Evolutionary conservation across 148 eudicot genomes (phyloP).

Genomic region (Persicaria maculosa): DNA sequence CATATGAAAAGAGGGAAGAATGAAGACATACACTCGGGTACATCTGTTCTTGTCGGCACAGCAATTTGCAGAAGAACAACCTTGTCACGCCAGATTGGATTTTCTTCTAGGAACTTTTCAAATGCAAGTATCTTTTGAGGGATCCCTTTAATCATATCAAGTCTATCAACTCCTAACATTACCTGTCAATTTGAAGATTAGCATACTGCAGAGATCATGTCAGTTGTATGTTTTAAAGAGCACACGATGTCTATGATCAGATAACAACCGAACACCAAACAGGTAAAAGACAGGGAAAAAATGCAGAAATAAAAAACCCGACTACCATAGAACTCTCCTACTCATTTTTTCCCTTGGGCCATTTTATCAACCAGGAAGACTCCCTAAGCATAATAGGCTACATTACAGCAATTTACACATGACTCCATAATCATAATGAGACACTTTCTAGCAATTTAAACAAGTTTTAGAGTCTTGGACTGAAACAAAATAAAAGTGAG

Average conservation of each 20-base stretch:
- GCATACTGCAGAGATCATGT: neutral
- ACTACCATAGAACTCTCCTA: neutral
- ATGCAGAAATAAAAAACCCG: neutral
- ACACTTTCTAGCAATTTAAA: neutral
- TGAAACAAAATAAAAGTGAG: neutral
- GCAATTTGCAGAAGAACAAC: conserved; percentile 96
- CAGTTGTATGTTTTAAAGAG: neutral
- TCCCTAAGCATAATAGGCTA: neutral
- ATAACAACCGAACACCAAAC: neutral
- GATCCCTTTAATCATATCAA: conserved; percentile 98
- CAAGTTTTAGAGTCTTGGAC: conserved; percentile 1
- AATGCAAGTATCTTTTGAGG: conserved; percentile 96
- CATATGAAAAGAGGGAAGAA: neutral
- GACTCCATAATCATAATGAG: neutral
- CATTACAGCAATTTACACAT: neutral
- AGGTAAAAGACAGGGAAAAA: neutral
- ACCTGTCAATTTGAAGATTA: conserved; percentile 37
- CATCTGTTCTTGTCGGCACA: conserved; percentile 98
- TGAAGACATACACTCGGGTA: conserved; percentile 77
- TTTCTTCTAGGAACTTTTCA: conserved; percentile 93
- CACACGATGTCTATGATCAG: neutral
- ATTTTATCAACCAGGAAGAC: neutral
- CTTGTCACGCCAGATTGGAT: conserved; percentile 69
- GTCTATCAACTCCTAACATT: conserved; percentile 98
- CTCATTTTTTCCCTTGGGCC: neutral